A percentile compares a stretch with the other conserved stretches of the same genome.
These are phyloP conservation scores for Musa troglodytarum DNA, from an alignment of 176 grass and related monocot species.

Conservation along the genomic window DNA sequence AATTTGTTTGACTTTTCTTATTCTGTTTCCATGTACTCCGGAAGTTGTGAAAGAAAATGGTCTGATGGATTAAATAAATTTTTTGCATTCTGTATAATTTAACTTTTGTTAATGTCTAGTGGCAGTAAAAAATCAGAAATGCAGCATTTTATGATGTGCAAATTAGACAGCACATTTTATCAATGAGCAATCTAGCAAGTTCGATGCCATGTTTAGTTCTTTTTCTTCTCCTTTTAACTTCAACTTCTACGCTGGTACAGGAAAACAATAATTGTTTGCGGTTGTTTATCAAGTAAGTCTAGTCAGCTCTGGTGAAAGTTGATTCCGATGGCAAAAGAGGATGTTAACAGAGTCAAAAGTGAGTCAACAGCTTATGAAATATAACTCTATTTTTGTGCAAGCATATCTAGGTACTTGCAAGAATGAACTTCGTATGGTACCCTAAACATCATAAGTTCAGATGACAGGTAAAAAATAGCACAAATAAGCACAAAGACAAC, in stretches of 20 bases:
- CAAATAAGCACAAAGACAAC: not conserved
- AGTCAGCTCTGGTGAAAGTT: not conserved
- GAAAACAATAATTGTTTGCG: not conserved
- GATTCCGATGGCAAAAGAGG: not conserved
- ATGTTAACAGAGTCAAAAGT: not conserved
- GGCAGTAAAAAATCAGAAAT: not conserved
- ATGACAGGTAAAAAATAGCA: not conserved
- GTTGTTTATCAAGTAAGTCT: not conserved
- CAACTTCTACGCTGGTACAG: not conserved
- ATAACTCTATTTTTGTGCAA: not conserved
- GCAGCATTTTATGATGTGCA: not conserved
- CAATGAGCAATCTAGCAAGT: not conserved
- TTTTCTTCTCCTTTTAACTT: not conserved
- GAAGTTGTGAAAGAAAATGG: not conserved
- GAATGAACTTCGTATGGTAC: not conserved
- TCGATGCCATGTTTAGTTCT: not conserved
- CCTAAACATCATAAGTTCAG: constrained; percentile 1
- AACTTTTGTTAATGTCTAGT: not conserved
- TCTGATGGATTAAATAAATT: not conserved
- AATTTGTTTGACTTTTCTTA: not conserved
- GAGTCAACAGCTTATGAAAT: not conserved
- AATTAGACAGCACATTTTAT: not conserved
- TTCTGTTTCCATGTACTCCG: not conserved
- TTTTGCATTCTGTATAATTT: too few relatives aligned
- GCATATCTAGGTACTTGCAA: not conserved